Conservation (phyloP, 805 yeast genomes). For the Sungouiella thailandica region DNA sequence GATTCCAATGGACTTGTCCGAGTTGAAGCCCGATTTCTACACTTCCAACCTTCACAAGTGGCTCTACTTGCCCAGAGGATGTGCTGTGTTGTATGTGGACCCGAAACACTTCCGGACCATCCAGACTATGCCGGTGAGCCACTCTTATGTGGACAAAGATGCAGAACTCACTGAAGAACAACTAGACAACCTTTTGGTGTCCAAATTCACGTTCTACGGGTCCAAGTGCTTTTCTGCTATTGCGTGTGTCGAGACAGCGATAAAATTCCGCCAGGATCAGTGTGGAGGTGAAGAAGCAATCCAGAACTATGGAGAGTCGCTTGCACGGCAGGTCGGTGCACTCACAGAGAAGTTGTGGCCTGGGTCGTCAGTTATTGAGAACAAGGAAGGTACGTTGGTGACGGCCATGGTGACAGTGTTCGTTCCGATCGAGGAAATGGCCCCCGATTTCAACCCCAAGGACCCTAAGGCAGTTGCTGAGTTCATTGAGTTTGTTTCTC, state of each 20-base stretch:
- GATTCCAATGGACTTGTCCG: conserved; percentile 36
- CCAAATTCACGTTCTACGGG: conserved; percentile 48
- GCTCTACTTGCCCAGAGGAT: conserved; percentile 54
- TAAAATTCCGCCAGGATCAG: conserved; percentile 45
- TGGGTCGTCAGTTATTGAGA: conserved; percentile 33
- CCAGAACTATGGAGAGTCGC: conserved; percentile 38
- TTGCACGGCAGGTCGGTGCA: conserved; percentile 43
- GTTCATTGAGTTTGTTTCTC: conserved; percentile 2
- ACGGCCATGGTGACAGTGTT: conserved; percentile 43
- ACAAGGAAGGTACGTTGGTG: conserved; percentile 28
- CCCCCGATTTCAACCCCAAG: conserved; percentile 4
- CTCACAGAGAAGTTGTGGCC: conserved; percentile 34
- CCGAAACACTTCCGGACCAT: conserved; percentile 43
- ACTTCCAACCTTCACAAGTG: conserved; percentile 67
- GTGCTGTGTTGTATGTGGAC: conserved; percentile 55
- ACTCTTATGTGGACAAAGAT: conserved; percentile 35
- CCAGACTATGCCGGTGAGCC: conserved; percentile 58
- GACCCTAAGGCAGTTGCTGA: conserved; percentile 1
- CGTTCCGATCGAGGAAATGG: conserved; percentile 26
- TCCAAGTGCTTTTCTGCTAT: conserved; percentile 44
- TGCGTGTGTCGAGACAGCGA: conserved; percentile 42
- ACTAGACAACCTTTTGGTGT: conserved; percentile 26
- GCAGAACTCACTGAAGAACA: conserved; percentile 18
- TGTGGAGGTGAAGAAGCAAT: conserved; percentile 62
- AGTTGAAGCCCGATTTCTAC: conserved; percentile 54